Percentiles rank a stretch among this genome's conserved stretches.
Conservation (phyloP, 2,329 filamentous ascomycete genomes). For the Aureobasidium pullulans region DNA sequence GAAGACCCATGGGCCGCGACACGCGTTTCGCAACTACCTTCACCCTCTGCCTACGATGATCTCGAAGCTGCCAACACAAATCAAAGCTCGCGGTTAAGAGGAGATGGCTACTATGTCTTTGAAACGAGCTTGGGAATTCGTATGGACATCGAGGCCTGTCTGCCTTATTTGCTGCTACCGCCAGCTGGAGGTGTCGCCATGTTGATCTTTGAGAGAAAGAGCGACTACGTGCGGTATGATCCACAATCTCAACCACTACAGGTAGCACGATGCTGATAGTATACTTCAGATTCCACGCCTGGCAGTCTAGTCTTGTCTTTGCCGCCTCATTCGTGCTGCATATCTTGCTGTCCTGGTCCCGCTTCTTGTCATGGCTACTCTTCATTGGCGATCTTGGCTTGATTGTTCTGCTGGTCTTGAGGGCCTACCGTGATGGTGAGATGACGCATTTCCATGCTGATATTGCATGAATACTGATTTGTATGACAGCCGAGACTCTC, state of each 20-base stretch:
- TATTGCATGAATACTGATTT: not conserved
- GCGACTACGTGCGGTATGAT: slow-evolving; percentile 80
- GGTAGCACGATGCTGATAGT: not conserved
- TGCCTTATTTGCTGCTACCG: slow-evolving; percentile 80
- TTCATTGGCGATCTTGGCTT: slow-evolving; percentile 67
- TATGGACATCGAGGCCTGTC: slow-evolving; percentile 80
- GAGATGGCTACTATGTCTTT: slow-evolving; percentile 61
- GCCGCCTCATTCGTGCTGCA: slow-evolving; percentile 61
- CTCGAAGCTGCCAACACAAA: slow-evolving; percentile 25
- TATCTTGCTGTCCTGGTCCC: slow-evolving; percentile 78
- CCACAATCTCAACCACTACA: not conserved
- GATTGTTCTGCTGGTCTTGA: slow-evolving; percentile 68
- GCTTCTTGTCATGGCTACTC: slow-evolving; percentile 74
- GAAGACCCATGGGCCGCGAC: slow-evolving; percentile 34
- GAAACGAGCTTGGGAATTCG: slow-evolving; percentile 83
- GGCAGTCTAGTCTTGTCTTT: slow-evolving; percentile 53
- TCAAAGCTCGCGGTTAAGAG: slow-evolving; percentile 22
- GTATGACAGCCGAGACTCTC: slow-evolving; percentile 50
- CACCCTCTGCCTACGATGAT: slow-evolving; percentile 25
- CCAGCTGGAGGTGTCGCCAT: slow-evolving; percentile 80
- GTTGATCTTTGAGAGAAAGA: slow-evolving; percentile 83
- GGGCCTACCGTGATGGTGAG: slow-evolving; percentile 78
- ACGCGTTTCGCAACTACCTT: slow-evolving; percentile 35
- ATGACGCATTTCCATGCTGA: not conserved
- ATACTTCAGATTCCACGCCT: slow-evolving; percentile 73